phyloP scores from a whole-genome alignment of 306 rosid species.

The Prunus kanzakura region DNA sequence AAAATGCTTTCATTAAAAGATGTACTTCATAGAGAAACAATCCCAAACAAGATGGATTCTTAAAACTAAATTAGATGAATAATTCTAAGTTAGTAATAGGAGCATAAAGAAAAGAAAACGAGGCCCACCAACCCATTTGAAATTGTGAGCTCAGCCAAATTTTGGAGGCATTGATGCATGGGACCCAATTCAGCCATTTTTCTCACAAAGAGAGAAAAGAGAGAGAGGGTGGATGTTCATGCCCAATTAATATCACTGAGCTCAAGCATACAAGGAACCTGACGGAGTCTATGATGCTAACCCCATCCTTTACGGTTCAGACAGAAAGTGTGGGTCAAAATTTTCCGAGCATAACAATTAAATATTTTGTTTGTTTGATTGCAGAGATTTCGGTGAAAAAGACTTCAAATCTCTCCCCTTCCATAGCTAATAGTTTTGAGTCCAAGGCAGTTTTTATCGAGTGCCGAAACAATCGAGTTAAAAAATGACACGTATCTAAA shows the following conservation, averaged over 20 bases:
- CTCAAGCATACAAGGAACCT: conserved; percentile 54
- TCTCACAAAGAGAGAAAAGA: conserved; percentile 2
- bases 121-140: conserved; percentile 61
- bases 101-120: conserved; percentile 27
- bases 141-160: conserved; percentile 50
- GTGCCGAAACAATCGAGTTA: no score
- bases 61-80: background rate
- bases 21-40: no score
- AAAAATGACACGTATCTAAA: no score
- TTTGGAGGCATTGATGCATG: conserved; percentile 47
- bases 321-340: conserved; percentile 54
- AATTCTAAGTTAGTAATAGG: conserved; percentile 4
- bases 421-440: no score
- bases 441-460: no score
- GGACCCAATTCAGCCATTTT: conserved; percentile 44
- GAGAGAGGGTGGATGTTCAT: conserved; percentile 1
- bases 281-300: conserved; percentile 48
- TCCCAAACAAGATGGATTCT: no score
- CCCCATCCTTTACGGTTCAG: conserved; percentile 49
- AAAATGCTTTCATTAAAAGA: no score
- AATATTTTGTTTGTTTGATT: conserved; percentile 38
- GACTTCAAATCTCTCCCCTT: conserved; percentile 36
- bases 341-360: conserved; percentile 33
- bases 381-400: conserved; percentile 69
- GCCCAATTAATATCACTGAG: conserved; percentile 14